These are phyloP conservation scores for Elongisporangium undulatum DNA, from an alignment of 352 stramenopile species.

Conservation along the genomic window DNA sequence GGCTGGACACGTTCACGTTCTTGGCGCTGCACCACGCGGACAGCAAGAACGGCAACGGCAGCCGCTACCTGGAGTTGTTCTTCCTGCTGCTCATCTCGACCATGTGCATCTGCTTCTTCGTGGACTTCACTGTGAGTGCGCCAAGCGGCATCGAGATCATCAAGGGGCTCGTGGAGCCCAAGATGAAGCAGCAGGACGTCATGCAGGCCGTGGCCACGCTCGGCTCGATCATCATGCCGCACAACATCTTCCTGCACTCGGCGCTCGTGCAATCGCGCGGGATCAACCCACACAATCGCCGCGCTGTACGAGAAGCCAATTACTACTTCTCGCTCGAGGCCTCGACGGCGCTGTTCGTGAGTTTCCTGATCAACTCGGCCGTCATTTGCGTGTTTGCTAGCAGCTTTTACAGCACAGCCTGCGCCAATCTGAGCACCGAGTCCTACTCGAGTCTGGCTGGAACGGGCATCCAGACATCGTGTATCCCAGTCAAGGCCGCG, in stretches of 20 bases:
- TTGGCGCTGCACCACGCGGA: conserved; percentile 76
- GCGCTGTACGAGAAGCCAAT: conserved; percentile 48
- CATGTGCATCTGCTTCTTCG: conserved; percentile 88
- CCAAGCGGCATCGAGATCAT: conserved; percentile 58
- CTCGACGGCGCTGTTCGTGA: conserved; percentile 76
- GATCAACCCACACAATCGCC: conserved; percentile 15
- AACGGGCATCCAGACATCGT: conserved; percentile 58
- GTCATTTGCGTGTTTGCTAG: conserved; percentile 89
- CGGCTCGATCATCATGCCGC: conserved; percentile 93
- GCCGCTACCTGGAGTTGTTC: conserved; percentile 73
- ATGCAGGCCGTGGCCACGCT: conserved; percentile 76
- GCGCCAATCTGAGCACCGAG: conserved; percentile 38
- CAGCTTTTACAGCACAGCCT: conserved; percentile 78
- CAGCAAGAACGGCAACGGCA: conserved; percentile 5
- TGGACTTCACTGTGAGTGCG: conserved; percentile 74
- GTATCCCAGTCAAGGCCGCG: conserved; percentile 46
- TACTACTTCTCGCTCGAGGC: conserved; percentile 88
- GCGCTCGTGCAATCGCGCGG: conserved; percentile 75
- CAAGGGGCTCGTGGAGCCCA: conserved; percentile 66
- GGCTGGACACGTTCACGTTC: conserved; percentile 88
- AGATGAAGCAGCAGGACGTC: conserved; percentile 52
- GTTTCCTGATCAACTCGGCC: conserved; percentile 90
- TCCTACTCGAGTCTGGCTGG: conserved; percentile 46
- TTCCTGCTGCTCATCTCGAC: conserved; percentile 84
- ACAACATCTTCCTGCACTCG: conserved; percentile 96